Base-by-base conservation (phyloP, 306 rosid genomes). In the Cicer pinnatifidum region DNA sequence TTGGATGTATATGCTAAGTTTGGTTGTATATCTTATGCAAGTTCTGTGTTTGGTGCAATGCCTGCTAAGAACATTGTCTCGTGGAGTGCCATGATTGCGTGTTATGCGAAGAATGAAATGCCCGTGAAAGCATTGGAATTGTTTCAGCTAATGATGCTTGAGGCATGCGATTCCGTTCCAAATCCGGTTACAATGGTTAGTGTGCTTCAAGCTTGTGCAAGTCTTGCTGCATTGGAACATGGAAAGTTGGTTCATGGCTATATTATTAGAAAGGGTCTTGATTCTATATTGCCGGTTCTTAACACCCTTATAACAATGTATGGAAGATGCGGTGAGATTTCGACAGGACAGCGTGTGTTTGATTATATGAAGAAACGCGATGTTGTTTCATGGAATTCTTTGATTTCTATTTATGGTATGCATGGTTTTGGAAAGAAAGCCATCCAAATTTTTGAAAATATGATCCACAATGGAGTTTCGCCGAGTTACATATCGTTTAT, bases 101-200 rank as follows among this genome's bases (percentile, higher is more conserved):
- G 71, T 44, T 65, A 65, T 65, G 71, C 54, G 1, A 65, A 65
- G 17, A 65, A 65, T 19, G 71, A 65, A 43, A 65, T 20, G 71
- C 71, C 71, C 20, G n/a, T 65, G 40, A 65, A 65, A 67, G 97
- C 98, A 65, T 78, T 91, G 85, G 93, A 91, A 78, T 84, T 91
- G 48, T 91, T 93, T 82, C 80, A 78, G 62, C 76, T 69, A 72
- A 93, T 93, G 98, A 81, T 89, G 82, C 81, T 61, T 10, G 86
- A 88, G 67, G 87, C 84, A 62, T 43, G 76, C 17, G 89, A 89
- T 67, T 84, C 83, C 2, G 45, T 86, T 79, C 98, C 98, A 48
- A 93, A 93, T 77, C 84, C 98, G 3, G 92, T 93, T 78, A 93
- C 98, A 41, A 93, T 93, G 98, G 96, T 93, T 45, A 91, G 88